A percentile compares a stretch with the other conserved stretches of the same genome.
Conservation (phyloP, 805 yeast genomes). For the Saccharomyces eubayanus region DNA sequence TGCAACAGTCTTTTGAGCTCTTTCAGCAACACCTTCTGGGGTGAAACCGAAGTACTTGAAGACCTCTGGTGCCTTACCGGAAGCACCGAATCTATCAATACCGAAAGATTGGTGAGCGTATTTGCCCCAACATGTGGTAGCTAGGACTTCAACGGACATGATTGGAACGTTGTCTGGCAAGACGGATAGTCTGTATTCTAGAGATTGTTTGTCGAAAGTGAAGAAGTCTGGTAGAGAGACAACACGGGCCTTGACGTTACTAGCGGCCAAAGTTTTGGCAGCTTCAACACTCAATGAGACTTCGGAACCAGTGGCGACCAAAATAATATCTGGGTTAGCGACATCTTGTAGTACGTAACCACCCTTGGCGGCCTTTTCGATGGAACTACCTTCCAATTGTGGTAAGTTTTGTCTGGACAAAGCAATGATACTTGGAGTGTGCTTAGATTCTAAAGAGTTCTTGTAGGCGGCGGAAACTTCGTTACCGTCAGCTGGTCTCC, state of each 20-base stretch:
- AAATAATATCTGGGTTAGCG: slow-evolving; percentile 58
- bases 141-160: slow-evolving; percentile 86
- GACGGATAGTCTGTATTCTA: slow-evolving; percentile 73
- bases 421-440: slow-evolving; percentile 69
- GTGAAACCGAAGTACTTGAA: slow-evolving; percentile 86
- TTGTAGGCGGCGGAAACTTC: slow-evolving; percentile 79
- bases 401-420: slow-evolving; percentile 83
- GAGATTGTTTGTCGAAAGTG: slow-evolving; percentile 78
- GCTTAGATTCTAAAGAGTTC: slow-evolving; percentile 49
- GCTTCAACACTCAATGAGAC: slow-evolving; percentile 73
- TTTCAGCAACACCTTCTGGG: slow-evolving; percentile 82
- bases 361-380: slow-evolving; percentile 91
- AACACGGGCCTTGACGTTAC: slow-evolving; percentile 59
- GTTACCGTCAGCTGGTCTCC: slow-evolving; percentile 94
- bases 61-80: slow-evolving; percentile 79
- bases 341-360: slow-evolving; percentile 68
- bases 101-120: slow-evolving; percentile 97
- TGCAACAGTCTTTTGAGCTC: slow-evolving; percentile 69
- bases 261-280: slow-evolving; percentile 51
- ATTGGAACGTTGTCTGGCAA: slow-evolving; percentile 94
- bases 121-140: slow-evolving; percentile 87
- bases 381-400: slow-evolving; percentile 84
- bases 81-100: slow-evolving; percentile 91
- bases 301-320: slow-evolving; percentile 93
- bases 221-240: slow-evolving; percentile 90